Conservation (phyloP, 345 rosid species). For the Gossypium longicalyx region DNA sequence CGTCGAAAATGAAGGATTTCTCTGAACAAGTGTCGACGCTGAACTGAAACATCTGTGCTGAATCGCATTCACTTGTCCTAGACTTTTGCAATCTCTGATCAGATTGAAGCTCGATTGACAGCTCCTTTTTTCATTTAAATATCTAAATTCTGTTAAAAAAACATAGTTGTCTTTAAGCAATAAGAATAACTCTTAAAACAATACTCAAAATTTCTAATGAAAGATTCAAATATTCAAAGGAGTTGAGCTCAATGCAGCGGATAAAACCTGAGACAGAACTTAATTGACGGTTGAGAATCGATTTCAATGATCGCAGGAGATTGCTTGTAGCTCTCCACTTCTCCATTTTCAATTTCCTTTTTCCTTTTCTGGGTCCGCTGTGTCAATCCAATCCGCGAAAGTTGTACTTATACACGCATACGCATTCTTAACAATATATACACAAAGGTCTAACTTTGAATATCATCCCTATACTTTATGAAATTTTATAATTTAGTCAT, state of each 20-base stretch:
- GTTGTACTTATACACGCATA: not conserved
- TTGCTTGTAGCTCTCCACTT: constrained; percentile 43
- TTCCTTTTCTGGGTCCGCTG: not conserved
- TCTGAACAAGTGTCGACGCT: constrained; percentile 33
- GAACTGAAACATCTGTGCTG: constrained; percentile 46
- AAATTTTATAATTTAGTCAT: too few species aligned
- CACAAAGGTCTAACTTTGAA: too few species aligned
- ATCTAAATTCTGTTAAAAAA: not conserved
- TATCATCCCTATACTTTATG: too few species aligned
- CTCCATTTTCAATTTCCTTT: constrained; percentile 26
- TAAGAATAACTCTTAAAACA: not conserved
- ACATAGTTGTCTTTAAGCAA: not conserved
- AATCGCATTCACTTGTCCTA: constrained; percentile 17
- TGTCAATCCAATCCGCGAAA: not conserved
- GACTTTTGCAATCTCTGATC: constrained; percentile 10
- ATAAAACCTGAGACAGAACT: not conserved
- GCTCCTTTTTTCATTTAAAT: constrained; percentile 8
- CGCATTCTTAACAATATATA: not conserved
- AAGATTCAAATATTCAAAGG: not conserved
- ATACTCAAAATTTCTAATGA: not conserved
- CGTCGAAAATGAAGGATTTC: constrained; percentile 61
- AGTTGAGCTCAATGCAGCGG: not conserved
- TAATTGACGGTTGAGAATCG: constrained; percentile 26
- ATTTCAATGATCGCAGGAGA: constrained; percentile 25
- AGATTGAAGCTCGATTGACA: not conserved